Evolutionary conservation across 2,329 filamentous ascomycete species (phyloP).

Genomic region (Trichoderma harzianum): DNA sequence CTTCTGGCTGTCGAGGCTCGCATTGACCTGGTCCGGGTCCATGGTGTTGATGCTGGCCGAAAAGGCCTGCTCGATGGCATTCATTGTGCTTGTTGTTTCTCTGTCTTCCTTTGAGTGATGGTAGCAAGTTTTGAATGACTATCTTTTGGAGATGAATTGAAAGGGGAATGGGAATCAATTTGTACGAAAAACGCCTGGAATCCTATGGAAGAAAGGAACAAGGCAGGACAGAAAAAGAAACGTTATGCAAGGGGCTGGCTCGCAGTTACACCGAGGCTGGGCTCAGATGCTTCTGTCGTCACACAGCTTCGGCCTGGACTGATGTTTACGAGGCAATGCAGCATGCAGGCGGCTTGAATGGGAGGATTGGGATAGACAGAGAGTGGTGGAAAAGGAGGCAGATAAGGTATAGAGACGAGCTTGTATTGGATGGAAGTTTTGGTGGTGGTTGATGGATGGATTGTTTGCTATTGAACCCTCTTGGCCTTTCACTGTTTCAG

Average conservation of each 20-base stretch:
- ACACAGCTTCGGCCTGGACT: neutral
- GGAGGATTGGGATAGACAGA: neutral
- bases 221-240: neutral
- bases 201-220: neutral
- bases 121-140: neutral
- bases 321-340: neutral
- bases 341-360: neutral
- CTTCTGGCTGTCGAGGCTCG: neutral
- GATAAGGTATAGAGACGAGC: neutral
- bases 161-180: neutral
- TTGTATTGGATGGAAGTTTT: neutral
- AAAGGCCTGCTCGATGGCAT: neutral
- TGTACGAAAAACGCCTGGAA: neutral
- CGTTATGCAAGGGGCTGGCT: slow-evolving; percentile 4
- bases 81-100: neutral
- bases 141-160: neutral
- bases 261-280: neutral
- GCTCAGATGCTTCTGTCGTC: neutral
- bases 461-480: neutral
- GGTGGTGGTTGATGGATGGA: neutral
- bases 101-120: neutral
- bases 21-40: neutral
- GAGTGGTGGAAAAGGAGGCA: neutral
- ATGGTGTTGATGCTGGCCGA: neutral
- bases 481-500: neutral